These are phyloP conservation scores for Ceratocystis harringtonii DNA, from an alignment of 2,329 filamentous ascomycete species.

Conservation along the genomic window DNA sequence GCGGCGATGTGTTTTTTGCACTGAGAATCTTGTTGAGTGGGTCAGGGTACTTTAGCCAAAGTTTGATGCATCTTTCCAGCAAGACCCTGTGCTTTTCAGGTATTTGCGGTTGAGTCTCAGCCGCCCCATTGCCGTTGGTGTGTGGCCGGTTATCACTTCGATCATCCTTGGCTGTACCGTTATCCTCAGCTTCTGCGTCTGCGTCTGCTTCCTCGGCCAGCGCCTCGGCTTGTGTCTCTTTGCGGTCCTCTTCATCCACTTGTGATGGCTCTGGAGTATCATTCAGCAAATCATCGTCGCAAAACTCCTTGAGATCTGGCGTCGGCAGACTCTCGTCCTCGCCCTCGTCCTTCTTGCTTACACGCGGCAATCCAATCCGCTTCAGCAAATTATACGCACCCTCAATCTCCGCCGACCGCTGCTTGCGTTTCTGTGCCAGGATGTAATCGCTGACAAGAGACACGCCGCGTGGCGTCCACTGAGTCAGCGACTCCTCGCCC, in stretches of 20 bases:
- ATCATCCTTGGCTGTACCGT: neutral
- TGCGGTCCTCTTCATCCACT: conserved; percentile 24
- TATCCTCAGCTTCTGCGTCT: neutral
- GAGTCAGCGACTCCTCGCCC: conserved; percentile 71
- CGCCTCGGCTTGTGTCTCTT: conserved; percentile 19
- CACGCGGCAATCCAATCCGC: conserved; percentile 31
- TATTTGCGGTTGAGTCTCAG: conserved; percentile 10
- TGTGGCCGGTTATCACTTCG: neutral
- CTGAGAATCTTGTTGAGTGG: conserved; percentile 41
- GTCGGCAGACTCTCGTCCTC: conserved; percentile 21
- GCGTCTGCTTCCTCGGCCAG: conserved; percentile 19
- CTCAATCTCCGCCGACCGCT: conserved; percentile 65
- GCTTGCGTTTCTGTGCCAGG: conserved; percentile 53
- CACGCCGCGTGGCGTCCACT: conserved; percentile 80
- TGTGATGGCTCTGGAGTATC: conserved; percentile 41
- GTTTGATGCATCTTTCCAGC: conserved; percentile 41
- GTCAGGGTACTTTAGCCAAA: conserved; percentile 50
- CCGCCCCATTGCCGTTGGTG: neutral
- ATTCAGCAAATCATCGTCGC: conserved; percentile 42
- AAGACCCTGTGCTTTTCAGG: conserved; percentile 31
- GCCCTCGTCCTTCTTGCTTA: conserved; percentile 21
- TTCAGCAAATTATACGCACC: conserved; percentile 52
- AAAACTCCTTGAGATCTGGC: conserved; percentile 16
- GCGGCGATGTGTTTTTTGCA: conserved; percentile 51
- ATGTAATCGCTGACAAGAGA: conserved; percentile 85